These are phyloP conservation scores for Wickerhamomyces xylosicus DNA, from an alignment of 805 yeast genomes.

Conservation along the genomic window DNA sequence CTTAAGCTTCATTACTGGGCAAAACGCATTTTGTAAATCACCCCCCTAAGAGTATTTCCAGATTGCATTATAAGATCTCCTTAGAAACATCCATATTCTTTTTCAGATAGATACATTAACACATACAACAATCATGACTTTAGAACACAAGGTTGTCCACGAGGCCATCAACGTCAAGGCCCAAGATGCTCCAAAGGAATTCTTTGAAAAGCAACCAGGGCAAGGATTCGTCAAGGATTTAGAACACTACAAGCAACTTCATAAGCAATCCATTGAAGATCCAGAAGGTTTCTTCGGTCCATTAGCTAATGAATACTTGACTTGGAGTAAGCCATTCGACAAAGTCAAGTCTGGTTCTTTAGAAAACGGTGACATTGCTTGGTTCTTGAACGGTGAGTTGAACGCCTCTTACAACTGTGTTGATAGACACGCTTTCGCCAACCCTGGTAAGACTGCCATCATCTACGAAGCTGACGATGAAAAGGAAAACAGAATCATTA, in stretches of 20 bases:
- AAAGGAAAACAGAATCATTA: slow-evolving; percentile 56
- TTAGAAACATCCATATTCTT: neutral
- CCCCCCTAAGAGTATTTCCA: too few species aligned
- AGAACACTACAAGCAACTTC: slow-evolving; percentile 60
- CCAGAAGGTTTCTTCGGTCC: slow-evolving; percentile 78
- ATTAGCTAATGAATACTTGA: slow-evolving; percentile 58
- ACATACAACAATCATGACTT: neutral
- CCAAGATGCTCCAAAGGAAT: slow-evolving; percentile 26
- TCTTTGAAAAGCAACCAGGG: slow-evolving; percentile 30
- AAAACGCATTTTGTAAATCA: too few species aligned
- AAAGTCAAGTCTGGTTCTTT: slow-evolving; percentile 49
- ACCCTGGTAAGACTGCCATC: slow-evolving; percentile 76
- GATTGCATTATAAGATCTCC: too few species aligned
- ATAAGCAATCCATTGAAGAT: slow-evolving; percentile 64
- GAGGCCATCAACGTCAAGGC: slow-evolving; percentile 26
- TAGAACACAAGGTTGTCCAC: slow-evolving; percentile 26
- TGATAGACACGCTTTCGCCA: slow-evolving; percentile 86
- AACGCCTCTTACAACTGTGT: slow-evolving; percentile 92
- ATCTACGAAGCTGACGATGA: slow-evolving; percentile 95
- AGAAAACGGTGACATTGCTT: slow-evolving; percentile 71
- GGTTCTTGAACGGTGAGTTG: slow-evolving; percentile 90
- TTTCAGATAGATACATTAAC: neutral
- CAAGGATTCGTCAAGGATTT: slow-evolving; percentile 22
- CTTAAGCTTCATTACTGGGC: too few species aligned
- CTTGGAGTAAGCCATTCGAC: slow-evolving; percentile 74